phyloP scores from a whole-genome alignment of 2,329 filamentous ascomycete genomes.

The Beauveria medogensis region DNA sequence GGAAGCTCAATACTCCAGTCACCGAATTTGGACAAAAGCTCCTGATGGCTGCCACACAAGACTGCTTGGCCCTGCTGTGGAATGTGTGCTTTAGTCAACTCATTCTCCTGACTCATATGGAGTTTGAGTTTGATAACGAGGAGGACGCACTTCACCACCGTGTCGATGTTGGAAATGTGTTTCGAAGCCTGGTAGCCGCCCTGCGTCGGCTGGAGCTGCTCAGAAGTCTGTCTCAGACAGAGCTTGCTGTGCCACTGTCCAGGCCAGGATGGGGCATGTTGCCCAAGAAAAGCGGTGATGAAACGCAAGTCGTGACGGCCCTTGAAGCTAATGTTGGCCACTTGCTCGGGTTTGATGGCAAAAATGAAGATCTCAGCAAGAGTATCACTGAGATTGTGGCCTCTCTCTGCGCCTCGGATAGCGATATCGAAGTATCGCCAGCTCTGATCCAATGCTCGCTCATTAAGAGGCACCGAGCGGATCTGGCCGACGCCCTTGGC shows the following conservation, averaged over 20 bases:
- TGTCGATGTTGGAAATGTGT: slow-evolving; percentile 62
- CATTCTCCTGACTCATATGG: slow-evolving; percentile 76
- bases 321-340: slow-evolving; percentile 54
- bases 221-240: slow-evolving; percentile 56
- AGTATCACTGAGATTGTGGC: slow-evolving; percentile 60
- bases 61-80: slow-evolving; percentile 65
- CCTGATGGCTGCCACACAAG: slow-evolving; percentile 68
- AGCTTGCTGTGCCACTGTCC: slow-evolving; percentile 42
- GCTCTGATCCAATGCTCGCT: slow-evolving; percentile 55
- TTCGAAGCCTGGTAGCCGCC: slow-evolving; percentile 59
- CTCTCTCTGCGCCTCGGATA: slow-evolving; percentile 56
- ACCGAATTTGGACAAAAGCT: slow-evolving; percentile 71
- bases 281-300: slow-evolving; percentile 36
- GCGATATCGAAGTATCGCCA: slow-evolving; percentile 56
- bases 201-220: slow-evolving; percentile 69
- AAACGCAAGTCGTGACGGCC: slow-evolving; percentile 44
- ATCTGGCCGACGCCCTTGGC: slow-evolving; percentile 49
- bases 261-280: slow-evolving; percentile 27
- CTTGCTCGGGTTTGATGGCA: slow-evolving; percentile 53
- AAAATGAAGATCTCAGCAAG: slow-evolving; percentile 44
- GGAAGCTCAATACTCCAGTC: slow-evolving; percentile 43
- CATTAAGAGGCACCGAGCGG: slow-evolving; percentile 49
- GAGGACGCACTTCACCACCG: slow-evolving; percentile 54
- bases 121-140: slow-evolving; percentile 69
- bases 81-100: slow-evolving; percentile 74